Evolutionary conservation across 345 rosid genomes (phyloP).

Genomic region (Gossypium bickii): DNA sequence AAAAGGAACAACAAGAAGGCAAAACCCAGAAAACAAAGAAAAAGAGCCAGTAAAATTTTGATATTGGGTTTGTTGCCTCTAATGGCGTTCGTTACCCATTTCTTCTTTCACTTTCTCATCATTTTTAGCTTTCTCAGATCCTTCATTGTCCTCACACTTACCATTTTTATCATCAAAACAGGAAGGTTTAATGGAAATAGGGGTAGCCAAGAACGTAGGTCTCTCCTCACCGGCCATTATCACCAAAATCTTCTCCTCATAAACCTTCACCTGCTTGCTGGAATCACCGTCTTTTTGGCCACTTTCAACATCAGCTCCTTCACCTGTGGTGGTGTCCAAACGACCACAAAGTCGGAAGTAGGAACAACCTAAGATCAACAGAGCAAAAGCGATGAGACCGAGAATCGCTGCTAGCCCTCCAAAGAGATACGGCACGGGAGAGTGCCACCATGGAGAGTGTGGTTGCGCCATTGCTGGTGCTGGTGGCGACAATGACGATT

Average conservation of each 20-base stretch:
- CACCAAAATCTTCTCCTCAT: slow-evolving; percentile 59
- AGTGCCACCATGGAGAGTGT: slow-evolving; percentile 56
- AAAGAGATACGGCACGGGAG: slow-evolving; percentile 71
- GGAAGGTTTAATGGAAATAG: slow-evolving; percentile 32
- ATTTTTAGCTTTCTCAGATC: slow-evolving; percentile 12
- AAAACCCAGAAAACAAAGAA: too few relatives aligned
- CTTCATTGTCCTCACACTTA: slow-evolving; percentile 21
- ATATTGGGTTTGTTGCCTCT: too few relatives aligned
- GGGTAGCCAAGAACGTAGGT: slow-evolving; percentile 70
- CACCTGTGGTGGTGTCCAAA: slow-evolving; percentile 7
- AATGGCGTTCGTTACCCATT: neutral
- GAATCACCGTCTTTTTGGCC: slow-evolving; percentile 39
- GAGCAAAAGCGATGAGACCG: slow-evolving; percentile 64
- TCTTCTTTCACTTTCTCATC: slow-evolving; percentile 38
- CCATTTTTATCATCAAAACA: slow-evolving; percentile 33
- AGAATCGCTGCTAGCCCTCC: slow-evolving; percentile 79
- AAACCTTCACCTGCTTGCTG: slow-evolving; percentile 25
- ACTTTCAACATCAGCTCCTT: slow-evolving; percentile 25
- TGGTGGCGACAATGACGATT: slow-evolving; percentile 19
- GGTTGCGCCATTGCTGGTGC: slow-evolving; percentile 19
- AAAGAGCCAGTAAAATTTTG: too few relatives aligned
- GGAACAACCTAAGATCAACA: slow-evolving; percentile 64
- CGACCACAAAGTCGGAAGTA: slow-evolving; percentile 48
- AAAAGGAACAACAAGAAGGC: too few relatives aligned
- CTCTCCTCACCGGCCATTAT: slow-evolving; percentile 71